phyloP scores from a whole-genome alignment of 345 rosid species.

The Adansonia digitata region DNA sequence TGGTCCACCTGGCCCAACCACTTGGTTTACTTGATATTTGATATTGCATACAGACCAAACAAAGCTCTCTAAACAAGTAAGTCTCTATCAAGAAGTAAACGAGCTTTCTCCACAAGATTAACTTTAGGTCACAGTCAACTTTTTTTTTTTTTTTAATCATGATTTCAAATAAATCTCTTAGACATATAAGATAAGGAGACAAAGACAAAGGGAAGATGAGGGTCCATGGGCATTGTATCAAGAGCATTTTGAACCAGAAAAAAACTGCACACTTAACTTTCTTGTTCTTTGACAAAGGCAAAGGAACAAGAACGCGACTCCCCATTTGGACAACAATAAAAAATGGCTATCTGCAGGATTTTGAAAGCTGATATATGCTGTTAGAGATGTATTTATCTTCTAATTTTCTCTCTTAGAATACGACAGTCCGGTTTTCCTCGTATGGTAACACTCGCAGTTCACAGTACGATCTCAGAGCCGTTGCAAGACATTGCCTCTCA shows the following conservation, averaged over 20 bases:
- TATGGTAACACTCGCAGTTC: slow-evolving; percentile 83
- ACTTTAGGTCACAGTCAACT: background rate
- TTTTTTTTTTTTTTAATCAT: background rate
- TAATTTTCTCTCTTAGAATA: slow-evolving; percentile 39
- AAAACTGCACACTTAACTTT: background rate
- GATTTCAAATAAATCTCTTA: background rate
- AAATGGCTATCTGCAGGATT: background rate
- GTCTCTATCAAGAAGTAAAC: background rate
- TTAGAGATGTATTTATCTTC: background rate
- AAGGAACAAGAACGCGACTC: background rate
- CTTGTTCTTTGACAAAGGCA: background rate
- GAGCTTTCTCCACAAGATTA: background rate
- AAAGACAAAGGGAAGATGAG: background rate
- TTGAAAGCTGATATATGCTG: background rate
- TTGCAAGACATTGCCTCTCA: slow-evolving; percentile 82
- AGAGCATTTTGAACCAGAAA: background rate
- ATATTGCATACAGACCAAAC: background rate
- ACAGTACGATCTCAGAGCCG: slow-evolving; percentile 75
- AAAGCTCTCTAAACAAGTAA: background rate
- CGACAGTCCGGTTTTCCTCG: slow-evolving; percentile 65
- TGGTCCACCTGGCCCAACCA: background rate
- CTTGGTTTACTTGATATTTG: background rate
- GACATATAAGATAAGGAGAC: too few relatives aligned
- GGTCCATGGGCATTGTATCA: background rate
- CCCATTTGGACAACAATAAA: background rate